phyloP scores from a whole-genome alignment of 1,139 yeast genomes.

The Sugiyamaella pinicola region DNA sequence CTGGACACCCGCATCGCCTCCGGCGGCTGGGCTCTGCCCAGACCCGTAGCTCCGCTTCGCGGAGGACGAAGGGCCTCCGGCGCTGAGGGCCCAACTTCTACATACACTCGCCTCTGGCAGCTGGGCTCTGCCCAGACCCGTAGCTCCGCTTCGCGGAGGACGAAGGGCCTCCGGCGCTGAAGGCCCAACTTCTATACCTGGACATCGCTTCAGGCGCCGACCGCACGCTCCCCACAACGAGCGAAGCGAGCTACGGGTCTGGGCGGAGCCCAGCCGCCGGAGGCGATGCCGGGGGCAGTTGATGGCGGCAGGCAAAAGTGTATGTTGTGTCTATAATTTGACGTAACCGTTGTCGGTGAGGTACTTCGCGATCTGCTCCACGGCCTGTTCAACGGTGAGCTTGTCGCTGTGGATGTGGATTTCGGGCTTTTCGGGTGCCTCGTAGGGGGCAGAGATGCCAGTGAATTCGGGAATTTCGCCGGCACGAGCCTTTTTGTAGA shows the following conservation, averaged over 20 bases:
- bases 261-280: conserved; percentile 1
- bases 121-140: too few species aligned
- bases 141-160: too few species aligned
- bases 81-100: too few species aligned
- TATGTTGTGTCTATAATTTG: conserved; percentile 10
- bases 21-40: too few species aligned
- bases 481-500: conserved; percentile 94
- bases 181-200: too few species aligned
- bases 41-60: too few species aligned
- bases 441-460: conserved; percentile 94
- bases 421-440: conserved; percentile 85
- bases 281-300: neutral
- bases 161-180: too few species aligned
- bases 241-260: conserved; percentile 8
- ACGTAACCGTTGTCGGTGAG: conserved; percentile 51
- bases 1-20: too few species aligned
- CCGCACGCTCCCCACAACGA: neutral
- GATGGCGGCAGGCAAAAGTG: neutral
- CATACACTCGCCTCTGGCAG: too few species aligned
- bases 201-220: too few species aligned
- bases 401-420: conserved; percentile 76
- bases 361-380: conserved; percentile 69
- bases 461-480: conserved; percentile 94
- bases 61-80: too few species aligned
- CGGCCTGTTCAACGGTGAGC: conserved; percentile 76